Percentiles rank a stretch among this genome's conserved stretches.
Conservation (phyloP, 2,329 filamentous ascomycete species). For the Fusarium buharicum region DNA sequence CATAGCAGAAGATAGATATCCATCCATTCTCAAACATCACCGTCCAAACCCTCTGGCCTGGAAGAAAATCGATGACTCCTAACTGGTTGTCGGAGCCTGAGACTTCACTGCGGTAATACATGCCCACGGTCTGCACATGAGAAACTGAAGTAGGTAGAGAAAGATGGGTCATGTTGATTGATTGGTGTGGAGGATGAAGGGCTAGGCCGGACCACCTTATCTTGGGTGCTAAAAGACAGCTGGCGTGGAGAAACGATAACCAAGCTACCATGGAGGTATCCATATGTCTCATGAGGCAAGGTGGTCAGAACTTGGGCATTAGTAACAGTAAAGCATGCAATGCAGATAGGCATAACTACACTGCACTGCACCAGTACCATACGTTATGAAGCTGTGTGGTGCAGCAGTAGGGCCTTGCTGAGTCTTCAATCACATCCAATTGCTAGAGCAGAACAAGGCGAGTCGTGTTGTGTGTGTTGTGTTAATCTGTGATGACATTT, state of each 20-base stretch:
- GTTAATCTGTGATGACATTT: conserved; percentile 1
- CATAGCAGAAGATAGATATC: no score
- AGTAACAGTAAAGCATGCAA: not conserved
- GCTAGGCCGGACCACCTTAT: conserved; percentile 5
- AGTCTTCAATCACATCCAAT: conserved; percentile 27
- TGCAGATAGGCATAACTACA: not conserved
- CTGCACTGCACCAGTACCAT: conserved; percentile 6
- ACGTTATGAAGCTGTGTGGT: conserved; percentile 12
- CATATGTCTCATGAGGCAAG: conserved; percentile 22
- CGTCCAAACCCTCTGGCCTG: not conserved
- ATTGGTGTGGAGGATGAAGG: conserved; percentile 2
- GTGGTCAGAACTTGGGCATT: conserved; percentile 11
- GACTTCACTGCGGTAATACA: not conserved
- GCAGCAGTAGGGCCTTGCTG: conserved; percentile 24
- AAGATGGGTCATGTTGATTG: not conserved
- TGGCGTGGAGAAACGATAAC: conserved; percentile 18
- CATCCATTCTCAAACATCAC: not conserved
- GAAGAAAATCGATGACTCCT: not conserved
- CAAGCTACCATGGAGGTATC: not conserved
- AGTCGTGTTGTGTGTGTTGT: not conserved
- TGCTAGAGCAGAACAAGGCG: conserved; percentile 21
- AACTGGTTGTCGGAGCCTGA: not conserved
- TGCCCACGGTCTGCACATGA: not conserved
- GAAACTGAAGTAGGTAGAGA: not conserved
- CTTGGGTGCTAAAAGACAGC: not conserved